Percentiles rank a stretch among this genome's conserved stretches.
Evolutionary conservation across 257 asterid species (phyloP).

Genomic region (Plantago ovata): DNA sequence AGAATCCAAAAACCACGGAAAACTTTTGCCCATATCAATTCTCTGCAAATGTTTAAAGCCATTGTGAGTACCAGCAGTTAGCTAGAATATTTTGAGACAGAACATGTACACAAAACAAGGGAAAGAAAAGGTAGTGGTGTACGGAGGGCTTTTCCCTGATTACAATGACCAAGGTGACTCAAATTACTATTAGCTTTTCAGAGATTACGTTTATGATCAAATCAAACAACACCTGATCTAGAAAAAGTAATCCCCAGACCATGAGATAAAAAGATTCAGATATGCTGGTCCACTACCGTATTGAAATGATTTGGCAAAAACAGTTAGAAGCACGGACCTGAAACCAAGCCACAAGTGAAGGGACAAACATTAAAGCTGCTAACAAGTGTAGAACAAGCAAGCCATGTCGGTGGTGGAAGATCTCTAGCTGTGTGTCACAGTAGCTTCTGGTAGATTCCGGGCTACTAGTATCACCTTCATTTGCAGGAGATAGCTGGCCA

Average conservation of each 20-base stretch:
- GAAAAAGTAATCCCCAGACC: too few species aligned
- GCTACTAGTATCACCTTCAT: conserved; percentile 39
- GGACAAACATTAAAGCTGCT: conserved; percentile 73
- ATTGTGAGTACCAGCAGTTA: conserved; percentile 4
- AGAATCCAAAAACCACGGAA: conserved; percentile 80
- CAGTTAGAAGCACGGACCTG: conserved; percentile 48
- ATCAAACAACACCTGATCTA: not conserved
- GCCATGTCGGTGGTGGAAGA: conserved; percentile 87
- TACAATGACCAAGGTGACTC: not conserved
- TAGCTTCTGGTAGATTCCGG: conserved; percentile 68
- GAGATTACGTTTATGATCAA: not conserved
- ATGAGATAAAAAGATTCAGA: conserved; percentile 6
- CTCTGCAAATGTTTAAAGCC: conserved; percentile 48
- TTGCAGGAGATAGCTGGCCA: conserved; percentile 30
- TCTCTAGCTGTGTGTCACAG: conserved; percentile 72
- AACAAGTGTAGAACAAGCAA: conserved; percentile 75
- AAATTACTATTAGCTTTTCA: not conserved
- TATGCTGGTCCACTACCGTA: not conserved
- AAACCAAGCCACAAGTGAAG: conserved; percentile 85
- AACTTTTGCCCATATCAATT: conserved; percentile 52
- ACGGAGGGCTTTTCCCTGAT: not conserved
- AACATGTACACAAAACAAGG: conserved; percentile 1
- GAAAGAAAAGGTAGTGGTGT: not conserved
- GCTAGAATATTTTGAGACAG: not conserved
- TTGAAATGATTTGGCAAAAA: conserved; percentile 5